Percentiles rank a stretch among this genome's conserved stretches.
phyloP scores from a whole-genome alignment of 371 early-diverging fungal species.

The Rhizopus sp. region DNA sequence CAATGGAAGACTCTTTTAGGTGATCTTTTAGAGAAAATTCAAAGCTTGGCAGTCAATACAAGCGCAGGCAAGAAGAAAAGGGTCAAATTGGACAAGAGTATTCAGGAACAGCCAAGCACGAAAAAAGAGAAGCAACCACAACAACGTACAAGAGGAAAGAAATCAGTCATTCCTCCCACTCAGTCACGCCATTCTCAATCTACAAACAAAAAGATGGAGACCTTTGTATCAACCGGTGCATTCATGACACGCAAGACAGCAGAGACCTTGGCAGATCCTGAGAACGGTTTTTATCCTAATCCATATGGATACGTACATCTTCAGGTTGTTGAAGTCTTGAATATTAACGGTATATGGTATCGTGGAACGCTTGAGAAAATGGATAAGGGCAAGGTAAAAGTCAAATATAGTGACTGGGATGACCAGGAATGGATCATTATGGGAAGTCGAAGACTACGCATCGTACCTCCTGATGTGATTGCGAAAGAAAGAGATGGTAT shows the following conservation, averaged over 20 bases:
- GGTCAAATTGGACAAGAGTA: not conserved
- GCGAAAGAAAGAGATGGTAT: conserved; percentile 8
- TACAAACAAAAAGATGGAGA: conserved; percentile 19
- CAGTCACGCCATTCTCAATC: conserved; percentile 16
- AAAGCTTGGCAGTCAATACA: not conserved
- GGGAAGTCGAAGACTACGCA: conserved; percentile 50
- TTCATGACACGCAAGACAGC: conserved; percentile 54
- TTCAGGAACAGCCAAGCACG: not conserved
- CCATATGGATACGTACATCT: conserved; percentile 41
- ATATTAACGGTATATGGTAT: conserved; percentile 55
- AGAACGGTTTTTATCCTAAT: conserved; percentile 44
- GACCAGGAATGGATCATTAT: conserved; percentile 64
- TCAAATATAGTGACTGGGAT: conserved; percentile 58
- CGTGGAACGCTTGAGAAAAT: conserved; percentile 49
- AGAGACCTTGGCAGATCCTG: conserved; percentile 29
- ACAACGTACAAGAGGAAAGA: not conserved
- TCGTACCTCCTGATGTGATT: not conserved
- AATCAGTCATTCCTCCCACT: conserved; percentile 16
- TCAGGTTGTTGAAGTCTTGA: conserved; percentile 46
- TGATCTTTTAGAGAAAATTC: not conserved
- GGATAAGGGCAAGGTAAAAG: conserved; percentile 49
- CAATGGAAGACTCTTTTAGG: not conserved
- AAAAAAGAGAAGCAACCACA: not conserved
- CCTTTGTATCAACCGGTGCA: conserved; percentile 49
- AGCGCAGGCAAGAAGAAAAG: not conserved